These are phyloP conservation scores for Serendipita sp. DNA, from an alignment of 768 basidiomycete species.

Conservation along the genomic window DNA sequence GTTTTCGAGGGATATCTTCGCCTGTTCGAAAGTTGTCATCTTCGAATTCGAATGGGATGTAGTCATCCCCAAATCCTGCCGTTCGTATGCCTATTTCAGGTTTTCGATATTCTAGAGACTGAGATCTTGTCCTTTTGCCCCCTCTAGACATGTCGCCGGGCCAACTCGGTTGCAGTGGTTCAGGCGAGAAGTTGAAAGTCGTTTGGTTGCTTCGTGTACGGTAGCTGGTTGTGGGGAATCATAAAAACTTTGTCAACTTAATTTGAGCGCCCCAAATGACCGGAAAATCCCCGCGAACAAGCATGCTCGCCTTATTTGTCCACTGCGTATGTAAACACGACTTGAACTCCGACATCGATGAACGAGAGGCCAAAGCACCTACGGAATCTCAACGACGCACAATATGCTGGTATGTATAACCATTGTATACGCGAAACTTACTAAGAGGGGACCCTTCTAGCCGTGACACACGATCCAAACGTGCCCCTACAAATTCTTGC, in stretches of 20 bases:
- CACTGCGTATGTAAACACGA: neutral
- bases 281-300: too few relatives aligned
- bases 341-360: neutral
- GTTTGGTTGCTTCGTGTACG: neutral
- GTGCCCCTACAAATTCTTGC: slow-evolving; percentile 65
- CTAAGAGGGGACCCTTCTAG: slow-evolving; percentile 20
- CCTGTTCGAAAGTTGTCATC: neutral
- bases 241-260: too few relatives aligned
- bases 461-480: slow-evolving; percentile 46
- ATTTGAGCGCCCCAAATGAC: too few relatives aligned
- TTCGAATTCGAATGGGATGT: neutral
- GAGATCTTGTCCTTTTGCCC: neutral
- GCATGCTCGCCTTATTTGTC: neutral
- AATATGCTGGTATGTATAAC: slow-evolving; percentile 8
- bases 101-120: neutral
- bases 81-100: neutral
- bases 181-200: neutral
- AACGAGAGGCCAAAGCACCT: slow-evolving; percentile 2
- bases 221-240: too few relatives aligned
- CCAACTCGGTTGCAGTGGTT: too few relatives aligned
- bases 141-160: too few relatives aligned
- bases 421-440: neutral
- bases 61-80: neutral
- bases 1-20: neutral
- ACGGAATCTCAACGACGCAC: slow-evolving; percentile 9